Base-by-base conservation (phyloP, 306 rosid genomes). In the Lathyrus tuberosus region DNA sequence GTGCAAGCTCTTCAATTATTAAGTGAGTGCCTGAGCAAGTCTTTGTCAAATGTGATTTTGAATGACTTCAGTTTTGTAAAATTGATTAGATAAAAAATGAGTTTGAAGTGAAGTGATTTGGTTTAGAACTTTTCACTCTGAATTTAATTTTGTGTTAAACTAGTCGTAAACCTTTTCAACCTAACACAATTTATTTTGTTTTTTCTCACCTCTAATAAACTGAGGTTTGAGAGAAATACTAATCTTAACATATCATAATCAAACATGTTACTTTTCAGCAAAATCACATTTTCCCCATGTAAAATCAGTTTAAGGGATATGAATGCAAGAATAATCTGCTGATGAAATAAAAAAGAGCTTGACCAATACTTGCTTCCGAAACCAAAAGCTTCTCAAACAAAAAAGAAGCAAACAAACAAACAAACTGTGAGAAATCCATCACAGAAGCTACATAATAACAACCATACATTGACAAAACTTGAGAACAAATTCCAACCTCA, bases 311-410 rank as follows among this genome's bases (percentile, higher is more conserved):
- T 60, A 69, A 22, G 12, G 11, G 16, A 10, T 54, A 54, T 13
- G 24, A 37, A 38, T 24, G n/a, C 22, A 6, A 24, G 38, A 43
- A 53, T 14, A 6, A 24, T 54, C 53, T 20, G 6, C 40, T 4
- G n/a, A 16, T 30, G 31, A 44, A 43, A 28, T 42, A 13, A 24
- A 72, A 56, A 72, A 62, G 70, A 72, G 18, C 62, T 48, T 40
- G 52, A 11, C 54, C 56, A 63, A 51, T 24, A 16, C 71, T 40
- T 52, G 24, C 47, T 37, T 41, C 28, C 5, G 46, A 78, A 0
- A 13, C 22, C 68, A 60, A 38, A 64, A 70, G 33, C 26, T 63
- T 71, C 62, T 53, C 42, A 67, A 67, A 33, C 11, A 53, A 22
- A 53, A 20, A 52, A 15, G 26, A 24, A 24, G 26, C 3, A 22